Percentiles rank a stretch among this genome's conserved stretches.
Evolutionary conservation across 1,284 basidiomycete species (phyloP).

Genomic region (Leccinum subrobustum): DNA sequence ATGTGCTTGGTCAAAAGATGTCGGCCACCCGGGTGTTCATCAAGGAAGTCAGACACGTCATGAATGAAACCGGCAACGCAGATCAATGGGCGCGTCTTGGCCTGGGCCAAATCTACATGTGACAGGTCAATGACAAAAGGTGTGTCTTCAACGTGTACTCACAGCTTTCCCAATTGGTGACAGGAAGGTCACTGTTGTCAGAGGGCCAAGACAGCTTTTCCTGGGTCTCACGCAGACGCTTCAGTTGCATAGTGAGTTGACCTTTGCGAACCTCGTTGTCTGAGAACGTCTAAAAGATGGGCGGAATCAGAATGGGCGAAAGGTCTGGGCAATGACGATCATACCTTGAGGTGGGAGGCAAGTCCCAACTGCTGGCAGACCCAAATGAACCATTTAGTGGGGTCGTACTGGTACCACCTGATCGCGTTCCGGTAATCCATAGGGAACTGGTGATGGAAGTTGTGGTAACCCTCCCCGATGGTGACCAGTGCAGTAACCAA

Average conservation of each 20-base stretch:
- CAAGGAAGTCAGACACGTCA: slow-evolving; percentile 82
- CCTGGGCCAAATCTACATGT: slow-evolving; percentile 67
- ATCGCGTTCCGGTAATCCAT: slow-evolving; percentile 95
- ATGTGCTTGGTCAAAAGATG: slow-evolving; percentile 71
- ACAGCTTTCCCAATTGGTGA: slow-evolving; percentile 88
- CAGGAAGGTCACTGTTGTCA: slow-evolving; percentile 72
- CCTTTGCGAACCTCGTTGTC: slow-evolving; percentile 94
- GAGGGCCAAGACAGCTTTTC: slow-evolving; percentile 78
- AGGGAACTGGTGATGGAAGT: slow-evolving; percentile 94
- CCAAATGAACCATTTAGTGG: slow-evolving; percentile 92
- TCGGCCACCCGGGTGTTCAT: slow-evolving; percentile 83
- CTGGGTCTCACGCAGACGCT: slow-evolving; percentile 72
- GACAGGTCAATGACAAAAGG: slow-evolving; percentile 11
- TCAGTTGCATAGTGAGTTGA: slow-evolving; percentile 90
- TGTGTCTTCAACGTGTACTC: slow-evolving; percentile 30
- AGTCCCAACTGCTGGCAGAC: slow-evolving; percentile 64
- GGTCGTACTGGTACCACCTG: slow-evolving; percentile 90
- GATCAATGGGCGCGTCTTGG: slow-evolving; percentile 74
- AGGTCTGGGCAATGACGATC: background rate
- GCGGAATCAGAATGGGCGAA: background rate
- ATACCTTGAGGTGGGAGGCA: slow-evolving; percentile 81
- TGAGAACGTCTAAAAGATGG: slow-evolving; percentile 63
- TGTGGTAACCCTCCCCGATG: slow-evolving; percentile 94
- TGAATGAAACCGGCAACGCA: slow-evolving; percentile 91
- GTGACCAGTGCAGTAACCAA: slow-evolving; percentile 85